Conservation (phyloP, 192 early-diverging fungal genomes). For the Backusella liffmaniae region DNA sequence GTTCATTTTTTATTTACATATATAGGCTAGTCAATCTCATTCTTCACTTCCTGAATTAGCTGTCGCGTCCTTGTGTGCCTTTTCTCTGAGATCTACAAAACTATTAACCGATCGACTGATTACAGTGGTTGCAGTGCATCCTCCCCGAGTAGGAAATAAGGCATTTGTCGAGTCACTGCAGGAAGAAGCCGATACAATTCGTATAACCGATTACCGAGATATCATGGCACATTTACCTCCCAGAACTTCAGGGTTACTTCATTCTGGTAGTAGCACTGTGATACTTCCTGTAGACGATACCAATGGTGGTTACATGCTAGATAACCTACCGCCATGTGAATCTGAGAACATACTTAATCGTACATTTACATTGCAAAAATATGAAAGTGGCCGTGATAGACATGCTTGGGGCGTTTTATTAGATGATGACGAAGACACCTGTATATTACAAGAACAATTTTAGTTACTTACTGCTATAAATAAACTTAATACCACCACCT, state of each 20-base stretch:
- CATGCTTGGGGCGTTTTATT: conserved; percentile 6
- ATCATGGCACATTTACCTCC: conserved; percentile 31
- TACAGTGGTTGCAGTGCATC: conserved; percentile 11
- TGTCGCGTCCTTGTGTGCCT: conserved; percentile 30
- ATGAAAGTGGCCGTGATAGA: neutral
- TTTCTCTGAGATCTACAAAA: conserved; percentile 23
- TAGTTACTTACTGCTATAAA: neutral
- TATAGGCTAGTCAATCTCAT: neutral
- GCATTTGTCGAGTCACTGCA: conserved; percentile 13
- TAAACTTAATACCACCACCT: neutral
- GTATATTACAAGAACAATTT: neutral
- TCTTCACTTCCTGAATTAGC: conserved; percentile 10
- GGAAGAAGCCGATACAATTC: conserved; percentile 17
- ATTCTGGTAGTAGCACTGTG: conserved; percentile 18
- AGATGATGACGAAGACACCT: neutral
- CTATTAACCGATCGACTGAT: conserved; percentile 21
- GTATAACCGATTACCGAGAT: conserved; percentile 20
- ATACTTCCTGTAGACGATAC: neutral
- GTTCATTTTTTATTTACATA: neutral
- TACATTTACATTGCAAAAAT: conserved; percentile 12
- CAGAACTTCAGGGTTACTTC: conserved; percentile 22
- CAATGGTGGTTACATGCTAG: conserved; percentile 1
- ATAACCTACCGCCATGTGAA: neutral
- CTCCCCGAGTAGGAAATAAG: conserved; percentile 24
- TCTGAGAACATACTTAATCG: conserved; percentile 6